These are phyloP conservation scores for Malus hybrid DNA, from an alignment of 331 rosid species.

Conservation along the genomic window DNA sequence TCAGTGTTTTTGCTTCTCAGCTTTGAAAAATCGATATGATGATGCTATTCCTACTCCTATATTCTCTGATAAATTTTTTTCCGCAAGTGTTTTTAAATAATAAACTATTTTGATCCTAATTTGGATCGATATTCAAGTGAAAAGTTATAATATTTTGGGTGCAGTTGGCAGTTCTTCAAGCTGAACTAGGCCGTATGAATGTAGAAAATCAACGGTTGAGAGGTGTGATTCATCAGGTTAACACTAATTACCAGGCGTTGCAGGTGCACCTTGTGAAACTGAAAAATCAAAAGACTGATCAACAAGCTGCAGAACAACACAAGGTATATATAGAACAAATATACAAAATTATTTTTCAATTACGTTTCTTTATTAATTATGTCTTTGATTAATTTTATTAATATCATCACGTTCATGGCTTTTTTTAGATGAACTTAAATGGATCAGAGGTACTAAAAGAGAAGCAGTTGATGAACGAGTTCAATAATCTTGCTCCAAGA, in stretches of 20 bases:
- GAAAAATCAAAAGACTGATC: neutral
- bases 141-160: neutral
- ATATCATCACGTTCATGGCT: neutral
- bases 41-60: too few species aligned
- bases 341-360: neutral
- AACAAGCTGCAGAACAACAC: neutral
- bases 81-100: neutral
- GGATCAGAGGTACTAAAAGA: slow-evolving; percentile 21
- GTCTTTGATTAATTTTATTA: neutral
- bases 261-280: slow-evolving; percentile 18
- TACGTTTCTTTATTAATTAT: neutral
- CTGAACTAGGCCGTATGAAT: slow-evolving; percentile 34
- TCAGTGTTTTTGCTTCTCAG: neutral
- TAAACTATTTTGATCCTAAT: too few species aligned
- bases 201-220: slow-evolving; percentile 45
- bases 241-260: slow-evolving; percentile 29
- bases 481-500: slow-evolving; percentile 4
- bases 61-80: neutral
- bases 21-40: too few species aligned
- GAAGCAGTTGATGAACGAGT: slow-evolving; percentile 18
- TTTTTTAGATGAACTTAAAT: slow-evolving; percentile 21
- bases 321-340: neutral
- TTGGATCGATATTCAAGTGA: neutral
- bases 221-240: slow-evolving; percentile 29
- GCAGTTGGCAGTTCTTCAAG: slow-evolving; percentile 28